Evolutionary conservation across 176 grass and related monocot species (phyloP), one percentile per base, ranked within the genome.

Genomic region (Rhynchospora tenuis): DNA sequence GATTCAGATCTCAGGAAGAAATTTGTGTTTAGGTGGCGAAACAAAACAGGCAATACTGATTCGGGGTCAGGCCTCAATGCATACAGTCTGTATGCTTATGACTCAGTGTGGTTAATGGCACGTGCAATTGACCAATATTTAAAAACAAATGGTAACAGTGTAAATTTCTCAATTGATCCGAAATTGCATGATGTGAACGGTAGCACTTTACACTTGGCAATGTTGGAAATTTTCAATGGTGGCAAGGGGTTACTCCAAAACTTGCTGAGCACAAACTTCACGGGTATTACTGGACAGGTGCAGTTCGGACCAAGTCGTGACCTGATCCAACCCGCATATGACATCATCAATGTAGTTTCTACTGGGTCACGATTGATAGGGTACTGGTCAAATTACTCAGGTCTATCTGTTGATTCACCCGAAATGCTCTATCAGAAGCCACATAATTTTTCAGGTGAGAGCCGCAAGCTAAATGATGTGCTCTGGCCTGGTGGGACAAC

Each of bases 41-140:
- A 62, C 64, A 54, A 42, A 23, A 79, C 82, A 47, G 79, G 46
- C 77, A 93, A 86, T 74, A 76, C 47, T 78, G 87, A 45, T 86
- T 45, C 86, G 76, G 66, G 31, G 81, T 87, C 59, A 80, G 81
- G 79, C 12, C 86, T 97, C 71, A 93, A 91, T 50, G 85, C 89
- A 2, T 97, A 97, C 68, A 85, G 89, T 62, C 84, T 93, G 76
- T 97, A 93, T 85, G 94, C 94, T 78, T 97, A 97, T 88, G 91
- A 97, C 64, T 88, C 89, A 17, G 87, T 97, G 84, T 97, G 94
- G 94, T 59, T 82, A 6, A 77, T 89, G 86, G 94, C 94, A 64
- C 89, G 1, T 91, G 94, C 91, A 64, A 86, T 97, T 23, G 80
- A 97, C 83, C 75, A 81, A 76, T 74, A 89, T 84, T 84, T 97